A percentile compares a stretch with the other conserved stretches of the same genome.
Evolutionary conservation across 768 basidiomycete species (phyloP).

Genomic region (Leccinum subgranulosum): DNA sequence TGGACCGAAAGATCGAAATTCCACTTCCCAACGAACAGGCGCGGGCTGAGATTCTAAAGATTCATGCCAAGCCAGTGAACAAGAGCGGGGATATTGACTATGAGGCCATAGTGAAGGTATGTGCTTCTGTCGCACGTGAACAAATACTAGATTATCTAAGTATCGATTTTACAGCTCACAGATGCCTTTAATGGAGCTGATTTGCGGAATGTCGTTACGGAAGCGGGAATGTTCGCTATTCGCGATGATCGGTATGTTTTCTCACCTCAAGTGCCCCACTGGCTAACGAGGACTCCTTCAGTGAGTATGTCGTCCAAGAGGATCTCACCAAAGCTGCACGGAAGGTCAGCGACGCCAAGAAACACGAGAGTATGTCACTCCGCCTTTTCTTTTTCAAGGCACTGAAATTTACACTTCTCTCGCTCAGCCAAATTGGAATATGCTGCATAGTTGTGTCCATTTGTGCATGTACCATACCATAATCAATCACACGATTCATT

Average conservation of each 20-base stretch:
- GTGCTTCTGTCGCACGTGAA: slow-evolving; percentile 4
- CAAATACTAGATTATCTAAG: not conserved
- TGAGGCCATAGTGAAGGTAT: slow-evolving; percentile 94
- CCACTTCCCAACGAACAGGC: slow-evolving; percentile 97
- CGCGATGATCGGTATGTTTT: slow-evolving; percentile 78
- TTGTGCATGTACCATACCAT: slow-evolving; percentile 24
- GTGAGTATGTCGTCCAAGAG: slow-evolving; percentile 91
- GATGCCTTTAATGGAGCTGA: slow-evolving; percentile 97
- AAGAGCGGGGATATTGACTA: slow-evolving; percentile 96
- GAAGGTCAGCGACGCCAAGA: slow-evolving; percentile 95
- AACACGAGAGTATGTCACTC: slow-evolving; percentile 83
- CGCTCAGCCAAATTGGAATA: slow-evolving; percentile 42
- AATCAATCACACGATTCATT: not conserved
- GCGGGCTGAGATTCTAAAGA: slow-evolving; percentile 94
- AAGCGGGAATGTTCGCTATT: slow-evolving; percentile 98
- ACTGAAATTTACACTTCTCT: not conserved
- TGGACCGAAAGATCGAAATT: slow-evolving; percentile 97
- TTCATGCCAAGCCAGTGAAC: slow-evolving; percentile 91
- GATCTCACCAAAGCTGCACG: slow-evolving; percentile 95
- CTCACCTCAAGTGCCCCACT: not conserved
- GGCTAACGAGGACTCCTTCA: slow-evolving; percentile 23
- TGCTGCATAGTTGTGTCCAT: slow-evolving; percentile 31
- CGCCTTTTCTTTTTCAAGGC: not conserved
- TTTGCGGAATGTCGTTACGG: slow-evolving; percentile 90
- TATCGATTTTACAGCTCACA: slow-evolving; percentile 51